A percentile compares a stretch with the other conserved stretches of the same genome.
These are phyloP conservation scores for Volvariella volvacea DNA, from an alignment of 1,284 basidiomycete species.

Conservation along the genomic window DNA sequence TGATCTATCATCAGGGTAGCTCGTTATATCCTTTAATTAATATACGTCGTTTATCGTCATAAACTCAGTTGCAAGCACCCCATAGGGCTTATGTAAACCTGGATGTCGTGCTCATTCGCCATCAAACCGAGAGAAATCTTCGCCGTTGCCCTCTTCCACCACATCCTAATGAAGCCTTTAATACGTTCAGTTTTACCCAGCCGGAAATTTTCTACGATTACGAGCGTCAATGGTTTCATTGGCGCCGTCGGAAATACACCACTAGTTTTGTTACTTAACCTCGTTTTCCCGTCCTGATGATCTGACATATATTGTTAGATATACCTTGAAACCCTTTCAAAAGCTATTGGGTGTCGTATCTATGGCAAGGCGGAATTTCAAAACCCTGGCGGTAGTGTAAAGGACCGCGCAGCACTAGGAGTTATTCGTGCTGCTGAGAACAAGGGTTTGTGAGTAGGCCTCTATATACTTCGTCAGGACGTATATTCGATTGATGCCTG, in stretches of 20 bases:
- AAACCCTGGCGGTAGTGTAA: constrained; percentile 98
- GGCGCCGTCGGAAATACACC: constrained; percentile 95
- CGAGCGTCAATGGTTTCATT: constrained; percentile 73
- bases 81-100: too few species aligned
- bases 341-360: constrained; percentile 85
- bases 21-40: too few species aligned
- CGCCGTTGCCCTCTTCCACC: too few species aligned
- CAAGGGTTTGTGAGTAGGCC: constrained; percentile 59
- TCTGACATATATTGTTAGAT: constrained; percentile 48
- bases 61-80: too few species aligned
- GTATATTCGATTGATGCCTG: constrained; percentile 4
- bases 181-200: too few species aligned
- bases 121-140: too few species aligned
- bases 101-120: too few species aligned
- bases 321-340: constrained; percentile 77
- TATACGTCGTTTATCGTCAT: too few species aligned
- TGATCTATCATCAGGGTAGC: too few species aligned
- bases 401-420: constrained; percentile 94
- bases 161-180: too few species aligned
- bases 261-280: constrained; percentile 49
- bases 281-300: constrained; percentile 3
- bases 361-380: constrained; percentile 97
- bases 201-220: constrained; percentile 39
- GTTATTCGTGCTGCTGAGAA: constrained; percentile 88
- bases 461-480: constrained; percentile 2